A percentile compares a stretch with the other conserved stretches of the same genome.
These are phyloP conservation scores for Porphyra umbilicalis DNA, from an alignment of 31 red algal genomes.

Conservation along the genomic window DNA sequence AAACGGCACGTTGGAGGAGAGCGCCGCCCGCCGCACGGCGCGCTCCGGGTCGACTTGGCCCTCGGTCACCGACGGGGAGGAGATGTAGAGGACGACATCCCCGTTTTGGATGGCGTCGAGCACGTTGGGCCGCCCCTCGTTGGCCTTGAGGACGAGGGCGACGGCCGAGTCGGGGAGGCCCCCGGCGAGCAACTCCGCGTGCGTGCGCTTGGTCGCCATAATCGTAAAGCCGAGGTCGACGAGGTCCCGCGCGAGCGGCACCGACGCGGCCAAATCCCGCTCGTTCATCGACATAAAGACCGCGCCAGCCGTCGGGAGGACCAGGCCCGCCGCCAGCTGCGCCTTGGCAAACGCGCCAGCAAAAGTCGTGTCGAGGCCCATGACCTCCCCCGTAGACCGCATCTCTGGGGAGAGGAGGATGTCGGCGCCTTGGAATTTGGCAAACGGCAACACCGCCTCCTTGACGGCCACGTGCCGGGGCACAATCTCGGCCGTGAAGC, in stretches of 20 bases:
- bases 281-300: conserved; percentile 87
- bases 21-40: conserved; percentile 51
- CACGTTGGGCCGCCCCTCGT: conserved; percentile 92
- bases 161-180: conserved; percentile 75
- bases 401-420: conserved; percentile 96
- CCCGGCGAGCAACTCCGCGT: conserved; percentile 59
- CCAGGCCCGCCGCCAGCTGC: conserved; percentile 82
- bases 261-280: conserved; percentile 53
- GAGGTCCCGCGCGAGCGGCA: conserved; percentile 81
- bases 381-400: conserved; percentile 98
- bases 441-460: conserved; percentile 96
- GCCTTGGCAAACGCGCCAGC: conserved; percentile 93
- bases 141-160: conserved; percentile 81
- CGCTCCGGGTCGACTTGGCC: conserved; percentile 53
- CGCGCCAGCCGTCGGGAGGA: conserved; percentile 68
- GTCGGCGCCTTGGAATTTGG: conserved; percentile 93
- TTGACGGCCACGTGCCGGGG: conserved; percentile 92
- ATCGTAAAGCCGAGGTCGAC: conserved; percentile 91
- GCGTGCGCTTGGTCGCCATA: conserved; percentile 71
- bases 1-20: conserved; percentile 85
- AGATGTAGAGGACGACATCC: conserved; percentile 89
- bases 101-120: conserved; percentile 91
- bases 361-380: conserved; percentile 96
- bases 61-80: conserved; percentile 64
- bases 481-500: conserved; percentile 79